These are phyloP conservation scores for Boletus mariae DNA, from an alignment of 1,284 basidiomycete species.

Conservation along the genomic window DNA sequence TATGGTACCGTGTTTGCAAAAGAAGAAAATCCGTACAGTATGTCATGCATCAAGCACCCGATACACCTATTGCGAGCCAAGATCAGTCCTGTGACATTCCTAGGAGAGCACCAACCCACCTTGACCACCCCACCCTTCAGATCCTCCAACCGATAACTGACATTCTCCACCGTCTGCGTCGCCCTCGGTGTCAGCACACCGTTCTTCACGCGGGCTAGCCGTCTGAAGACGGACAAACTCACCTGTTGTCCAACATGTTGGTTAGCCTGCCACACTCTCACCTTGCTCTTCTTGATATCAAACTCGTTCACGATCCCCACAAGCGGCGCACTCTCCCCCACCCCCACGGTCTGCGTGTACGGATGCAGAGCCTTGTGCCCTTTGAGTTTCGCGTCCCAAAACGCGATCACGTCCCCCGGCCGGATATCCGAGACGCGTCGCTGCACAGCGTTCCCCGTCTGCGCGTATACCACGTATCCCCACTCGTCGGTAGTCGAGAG, in stretches of 20 bases:
- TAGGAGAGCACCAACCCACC: slow-evolving; percentile 39
- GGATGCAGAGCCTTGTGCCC: slow-evolving; percentile 80
- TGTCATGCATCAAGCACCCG: slow-evolving; percentile 41
- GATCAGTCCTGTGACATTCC: background rate
- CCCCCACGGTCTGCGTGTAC: slow-evolving; percentile 59
- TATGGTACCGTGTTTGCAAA: too few relatives aligned
- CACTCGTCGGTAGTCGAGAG: slow-evolving; percentile 40
- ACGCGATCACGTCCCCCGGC: slow-evolving; percentile 79
- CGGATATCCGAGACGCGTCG: slow-evolving; percentile 75
- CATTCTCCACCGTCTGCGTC: slow-evolving; percentile 67
- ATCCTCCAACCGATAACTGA: slow-evolving; percentile 85
- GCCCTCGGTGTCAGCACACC: slow-evolving; percentile 24
- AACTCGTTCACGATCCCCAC: slow-evolving; percentile 79
- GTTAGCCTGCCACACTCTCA: slow-evolving; percentile 78
- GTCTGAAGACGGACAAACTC: slow-evolving; percentile 33
- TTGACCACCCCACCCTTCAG: slow-evolving; percentile 80
- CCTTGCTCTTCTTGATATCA: slow-evolving; percentile 83
- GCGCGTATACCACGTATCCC: slow-evolving; percentile 74
- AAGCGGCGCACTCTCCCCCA: slow-evolving; percentile 53
- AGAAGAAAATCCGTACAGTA: background rate
- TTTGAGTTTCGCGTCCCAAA: slow-evolving; percentile 80
- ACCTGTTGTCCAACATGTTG: slow-evolving; percentile 75
- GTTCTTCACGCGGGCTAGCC: slow-evolving; percentile 30
- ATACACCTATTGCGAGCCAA: slow-evolving; percentile 40
- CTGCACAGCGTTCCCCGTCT: slow-evolving; percentile 64